Conservation (phyloP, 768 basidiomycete species). For the Gloeostereum incarnatum region DNA sequence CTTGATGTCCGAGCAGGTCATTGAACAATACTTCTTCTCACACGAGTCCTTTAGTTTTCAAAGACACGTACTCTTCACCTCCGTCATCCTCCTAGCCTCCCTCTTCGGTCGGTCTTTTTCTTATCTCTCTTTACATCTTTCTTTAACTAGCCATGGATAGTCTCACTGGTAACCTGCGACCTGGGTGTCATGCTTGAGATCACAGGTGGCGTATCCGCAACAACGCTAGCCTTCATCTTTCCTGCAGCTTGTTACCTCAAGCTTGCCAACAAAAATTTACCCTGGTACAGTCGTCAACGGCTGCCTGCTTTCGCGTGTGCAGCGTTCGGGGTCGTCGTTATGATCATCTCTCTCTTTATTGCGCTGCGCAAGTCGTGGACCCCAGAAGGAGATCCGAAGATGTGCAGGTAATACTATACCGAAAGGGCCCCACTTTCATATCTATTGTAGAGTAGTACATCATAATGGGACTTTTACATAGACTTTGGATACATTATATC, state of each 20-base stretch:
- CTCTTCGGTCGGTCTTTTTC: conserved; percentile 57
- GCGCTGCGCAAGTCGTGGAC: conserved; percentile 77
- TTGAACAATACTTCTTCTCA: conserved; percentile 95
- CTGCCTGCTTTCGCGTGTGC: conserved; percentile 70
- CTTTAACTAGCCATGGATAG: conserved; percentile 38
- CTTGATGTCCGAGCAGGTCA: conserved; percentile 45
- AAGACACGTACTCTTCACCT: conserved; percentile 88
- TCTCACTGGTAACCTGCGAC: conserved; percentile 89
- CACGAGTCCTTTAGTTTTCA: conserved; percentile 74
- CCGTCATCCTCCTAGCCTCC: conserved; percentile 68
- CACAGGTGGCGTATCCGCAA: conserved; percentile 92
- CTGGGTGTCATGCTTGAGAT: conserved; percentile 98
- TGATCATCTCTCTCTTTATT: conserved; percentile 69
- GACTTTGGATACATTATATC: too few species aligned
- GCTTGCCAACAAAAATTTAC: conserved; percentile 43
- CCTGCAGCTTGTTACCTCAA: conserved; percentile 83
- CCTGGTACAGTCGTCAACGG: conserved; percentile 65
- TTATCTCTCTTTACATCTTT: conserved; percentile 5
- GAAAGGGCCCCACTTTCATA: neutral
- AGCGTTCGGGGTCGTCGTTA: conserved; percentile 65
- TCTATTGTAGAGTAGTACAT: neutral
- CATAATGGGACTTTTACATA: conserved; percentile 2
- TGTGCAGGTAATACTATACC: conserved; percentile 42
- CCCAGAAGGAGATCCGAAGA: conserved; percentile 57
- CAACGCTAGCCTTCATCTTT: conserved; percentile 89